Base-by-base conservation (phyloP, 257 asterid species). In the Capsicum baccatum region DNA sequence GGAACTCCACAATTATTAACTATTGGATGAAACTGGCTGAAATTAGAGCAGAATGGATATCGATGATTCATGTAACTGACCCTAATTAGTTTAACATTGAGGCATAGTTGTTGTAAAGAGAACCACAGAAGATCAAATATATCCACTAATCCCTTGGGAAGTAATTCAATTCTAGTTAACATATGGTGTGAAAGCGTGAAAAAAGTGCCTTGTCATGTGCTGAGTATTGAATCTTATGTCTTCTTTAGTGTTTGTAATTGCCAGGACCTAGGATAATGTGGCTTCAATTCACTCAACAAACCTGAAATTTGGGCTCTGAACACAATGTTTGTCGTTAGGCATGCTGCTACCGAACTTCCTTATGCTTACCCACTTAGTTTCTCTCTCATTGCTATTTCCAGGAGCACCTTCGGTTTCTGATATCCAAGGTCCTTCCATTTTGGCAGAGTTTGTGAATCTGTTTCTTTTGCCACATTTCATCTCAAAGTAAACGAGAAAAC, bases 231-330 rank as follows among this genome's bases (percentile, higher is more conserved):
- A 74, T 21, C 42, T 74, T 50, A 74, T 73, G 59, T 37, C 47
- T 74, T 50, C 47, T 74, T 74, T 50, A 50, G 13, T 12, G 1
- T 50, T 74, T 50, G 60, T 50, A 50, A 74, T 21, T 74, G 21
- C 62, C 62, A 21, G 62, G 81, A 50, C 60, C 81, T 50, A 14
- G 57, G 81, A 74, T 74, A 48, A 14, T 50, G 81, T 50, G 79
- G 21, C 42, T 54, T 21, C 12, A 50, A 19, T 19, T 50, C 39
- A 26, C 81, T 74, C 17, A 12, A 21, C n/a, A 50, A 74, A 21
- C 21, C 21, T 19, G 62, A 50, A 50, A 50, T 33, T 16, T 42
- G 54, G 26, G 33, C 7, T 74, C 35, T 69, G 55, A 69, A 50
- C 44, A 21, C 62, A 50, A 52, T 26, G 33, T 26, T 26, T 26